Base-by-base conservation (phyloP, 179 eudicot species). In the Beta macrorhiza region DNA sequence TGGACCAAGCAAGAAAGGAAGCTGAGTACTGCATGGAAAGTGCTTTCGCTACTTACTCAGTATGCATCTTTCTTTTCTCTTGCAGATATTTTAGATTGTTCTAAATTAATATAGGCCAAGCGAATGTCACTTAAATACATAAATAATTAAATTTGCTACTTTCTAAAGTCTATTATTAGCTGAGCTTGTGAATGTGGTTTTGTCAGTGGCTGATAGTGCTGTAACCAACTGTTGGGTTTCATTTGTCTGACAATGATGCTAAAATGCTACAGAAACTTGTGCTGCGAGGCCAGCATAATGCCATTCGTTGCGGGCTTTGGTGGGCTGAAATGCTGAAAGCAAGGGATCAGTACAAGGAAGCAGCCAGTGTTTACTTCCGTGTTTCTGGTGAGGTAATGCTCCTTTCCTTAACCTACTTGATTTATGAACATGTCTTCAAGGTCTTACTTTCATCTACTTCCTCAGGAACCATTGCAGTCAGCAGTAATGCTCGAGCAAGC, bases 401-500 rank as follows among this genome's bases (percentile, higher is more conserved):
- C 81, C 83, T 74, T 61, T 86, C 69, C 75, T 80, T 65, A 17
- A 74, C 64, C 64, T n/a, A 77, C 51, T 73, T 82, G 62, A 72
- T 42, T 77, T 8, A 37, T 61, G 51, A 64, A 65, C 74, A 17
- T 80, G 29, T 75, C 77, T 82, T 74, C 71, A 56, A 72, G 14
- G 77, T 74, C 87, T 87, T 56, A 89, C 75, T 80, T 74, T 74
- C 69, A 68, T 67, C 83, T 56, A 58, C 78, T 82, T 47, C 85
- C 68, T 82, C 85, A 96, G 99, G 99, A 92, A 81, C 95, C 95
- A 67, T 82, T 96, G 76, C 89, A 90, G 90, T 89, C 97, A 19
- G 99, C 99, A 52, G 94, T 94, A 37, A 86, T 96, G 97, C 97
- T 96, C 76, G 99, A 96, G 89, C 99, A 96, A 92, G 97, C 99